phyloP scores from a whole-genome alignment of 2,329 filamentous ascomycete species.

The Clarireedia paspali region DNA sequence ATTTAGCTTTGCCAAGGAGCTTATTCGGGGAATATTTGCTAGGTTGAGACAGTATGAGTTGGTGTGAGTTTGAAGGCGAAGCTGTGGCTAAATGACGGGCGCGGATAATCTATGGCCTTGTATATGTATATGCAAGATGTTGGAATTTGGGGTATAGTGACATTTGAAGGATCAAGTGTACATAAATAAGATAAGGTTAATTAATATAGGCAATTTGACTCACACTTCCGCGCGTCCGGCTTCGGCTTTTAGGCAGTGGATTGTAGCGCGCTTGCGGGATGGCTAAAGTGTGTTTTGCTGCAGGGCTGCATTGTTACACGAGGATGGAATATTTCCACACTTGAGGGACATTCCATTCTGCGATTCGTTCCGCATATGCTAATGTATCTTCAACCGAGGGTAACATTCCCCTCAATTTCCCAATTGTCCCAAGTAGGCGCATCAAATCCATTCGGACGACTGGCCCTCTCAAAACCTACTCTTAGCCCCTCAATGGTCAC shows the following conservation, averaged over 20 bases:
- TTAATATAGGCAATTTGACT: conserved; percentile 6
- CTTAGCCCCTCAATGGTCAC: conserved; percentile 24
- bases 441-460: conserved; percentile 44
- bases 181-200: neutral
- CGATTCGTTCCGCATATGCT: neutral
- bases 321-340: neutral
- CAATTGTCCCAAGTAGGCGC: conserved; percentile 36
- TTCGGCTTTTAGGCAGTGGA: conserved; percentile 1
- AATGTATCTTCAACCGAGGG: conserved; percentile 15
- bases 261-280: conserved; percentile 5
- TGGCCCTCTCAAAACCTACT: conserved; percentile 25
- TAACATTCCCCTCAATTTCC: conserved; percentile 20
- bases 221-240: conserved; percentile 5
- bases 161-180: neutral
- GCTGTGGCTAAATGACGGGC: neutral
- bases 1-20: neutral
- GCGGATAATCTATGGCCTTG: neutral
- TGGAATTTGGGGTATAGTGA: neutral
- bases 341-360: neutral
- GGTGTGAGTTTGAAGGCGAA: neutral
- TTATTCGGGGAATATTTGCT: neutral
- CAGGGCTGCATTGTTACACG: neutral
- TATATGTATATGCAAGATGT: neutral
- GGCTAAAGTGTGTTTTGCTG: neutral
- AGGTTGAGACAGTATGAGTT: neutral